These are phyloP conservation scores for Neurospora hispaniola DNA, from an alignment of 495 filamentous ascomycete genomes.

Conservation along the genomic window DNA sequence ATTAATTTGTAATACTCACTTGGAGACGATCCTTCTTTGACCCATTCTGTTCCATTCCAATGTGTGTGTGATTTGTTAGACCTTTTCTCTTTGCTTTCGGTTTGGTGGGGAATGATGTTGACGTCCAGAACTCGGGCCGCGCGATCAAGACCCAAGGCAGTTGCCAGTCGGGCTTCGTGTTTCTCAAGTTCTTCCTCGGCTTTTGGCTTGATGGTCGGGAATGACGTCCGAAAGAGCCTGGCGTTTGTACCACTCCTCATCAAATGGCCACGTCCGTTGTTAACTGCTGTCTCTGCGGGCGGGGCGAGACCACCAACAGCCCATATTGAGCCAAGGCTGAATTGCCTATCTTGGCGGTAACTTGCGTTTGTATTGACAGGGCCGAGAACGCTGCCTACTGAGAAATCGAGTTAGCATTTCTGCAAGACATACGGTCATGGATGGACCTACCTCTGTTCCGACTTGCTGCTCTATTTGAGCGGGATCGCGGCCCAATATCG, in stretches of 20 bases:
- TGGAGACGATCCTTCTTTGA: conserved; percentile 32
- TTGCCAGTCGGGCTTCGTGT: conserved; percentile 67
- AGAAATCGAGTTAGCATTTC: neutral
- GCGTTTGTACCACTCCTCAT: conserved; percentile 63
- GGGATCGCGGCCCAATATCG: conserved; percentile 15
- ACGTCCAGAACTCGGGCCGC: conserved; percentile 46
- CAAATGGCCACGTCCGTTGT: conserved; percentile 52
- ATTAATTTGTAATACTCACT: conserved; percentile 32
- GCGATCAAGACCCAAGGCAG: conserved; percentile 75
- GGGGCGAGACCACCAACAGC: conserved; percentile 56
- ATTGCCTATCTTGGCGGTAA: conserved; percentile 23
- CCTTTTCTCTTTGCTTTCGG: conserved; percentile 12
- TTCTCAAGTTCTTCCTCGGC: conserved; percentile 51
- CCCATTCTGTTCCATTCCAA: conserved; percentile 55
- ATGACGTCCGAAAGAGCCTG: conserved; percentile 60
- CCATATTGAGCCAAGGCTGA: conserved; percentile 70
- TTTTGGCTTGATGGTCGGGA: conserved; percentile 35
- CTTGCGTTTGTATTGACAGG: conserved; percentile 17
- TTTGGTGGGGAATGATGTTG: conserved; percentile 3
- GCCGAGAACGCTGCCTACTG: conserved; percentile 28
- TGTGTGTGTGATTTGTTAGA: conserved; percentile 12
- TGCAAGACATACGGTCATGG: neutral
- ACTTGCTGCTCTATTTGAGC: conserved; percentile 22
- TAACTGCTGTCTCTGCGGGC: conserved; percentile 39
- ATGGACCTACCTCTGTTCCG: conserved; percentile 15